These are phyloP conservation scores for Thyridium curvatum DNA, from an alignment of 2,329 filamentous ascomycete species.

Conservation along the genomic window DNA sequence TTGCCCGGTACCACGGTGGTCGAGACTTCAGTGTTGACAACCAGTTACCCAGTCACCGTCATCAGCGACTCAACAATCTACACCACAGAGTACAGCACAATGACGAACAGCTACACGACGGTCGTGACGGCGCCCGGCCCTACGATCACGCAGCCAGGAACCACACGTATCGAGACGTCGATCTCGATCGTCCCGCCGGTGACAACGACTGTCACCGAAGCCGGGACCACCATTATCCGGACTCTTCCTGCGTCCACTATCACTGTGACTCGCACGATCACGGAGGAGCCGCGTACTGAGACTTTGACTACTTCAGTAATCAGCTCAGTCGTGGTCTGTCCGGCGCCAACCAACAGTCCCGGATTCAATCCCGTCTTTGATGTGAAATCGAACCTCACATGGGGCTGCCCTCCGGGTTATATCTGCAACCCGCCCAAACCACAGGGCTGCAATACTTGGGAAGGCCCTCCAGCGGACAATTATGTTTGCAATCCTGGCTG, in stretches of 20 bases:
- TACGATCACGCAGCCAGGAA: conserved; percentile 10
- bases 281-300: conserved; percentile 11
- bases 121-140: conserved; percentile 8
- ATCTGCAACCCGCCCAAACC: conserved; percentile 48
- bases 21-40: background rate
- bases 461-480: conserved; percentile 33
- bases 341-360: conserved; percentile 32
- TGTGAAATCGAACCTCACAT: conserved; percentile 36
- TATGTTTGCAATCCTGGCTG: conserved; percentile 39
- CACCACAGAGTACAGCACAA: too few relatives aligned
- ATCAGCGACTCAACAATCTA: too few relatives aligned
- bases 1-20: conserved; percentile 6
- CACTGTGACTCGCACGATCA: conserved; percentile 14
- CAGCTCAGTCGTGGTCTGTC: conserved; percentile 29
- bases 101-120: conserved; percentile 9
- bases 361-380: conserved; percentile 18
- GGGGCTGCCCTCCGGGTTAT: conserved; percentile 46
- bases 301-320: too few relatives aligned
- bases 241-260: conserved; percentile 15
- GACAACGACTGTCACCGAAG: conserved; percentile 16
- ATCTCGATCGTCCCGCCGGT: conserved; percentile 11
- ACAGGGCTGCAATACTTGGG: conserved; percentile 43
- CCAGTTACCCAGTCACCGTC: too few relatives aligned
- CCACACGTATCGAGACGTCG: conserved; percentile 4
- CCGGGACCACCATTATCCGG: conserved; percentile 12